Percentiles rank a stretch among this genome's conserved stretches.
phyloP scores from a whole-genome alignment of 1,284 basidiomycete genomes.

The Lentinus polychrous region DNA sequence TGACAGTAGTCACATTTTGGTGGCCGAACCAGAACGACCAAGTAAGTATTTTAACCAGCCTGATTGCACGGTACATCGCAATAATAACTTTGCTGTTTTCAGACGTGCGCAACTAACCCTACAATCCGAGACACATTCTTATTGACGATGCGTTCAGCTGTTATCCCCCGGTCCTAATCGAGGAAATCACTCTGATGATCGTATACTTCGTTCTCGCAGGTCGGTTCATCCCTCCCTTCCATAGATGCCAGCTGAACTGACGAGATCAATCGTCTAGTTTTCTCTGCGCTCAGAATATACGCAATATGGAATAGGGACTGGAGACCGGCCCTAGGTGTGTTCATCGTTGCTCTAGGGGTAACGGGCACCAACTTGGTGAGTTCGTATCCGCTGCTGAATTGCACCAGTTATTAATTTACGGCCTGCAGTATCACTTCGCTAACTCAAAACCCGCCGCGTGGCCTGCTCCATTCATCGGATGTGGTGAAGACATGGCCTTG shows the following conservation, averaged over 20 bases:
- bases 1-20: background rate
- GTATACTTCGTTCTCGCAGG: background rate
- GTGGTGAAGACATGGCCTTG: background rate
- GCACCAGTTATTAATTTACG: background rate
- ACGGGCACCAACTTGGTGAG: background rate
- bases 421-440: conserved; percentile 1
- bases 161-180: background rate
- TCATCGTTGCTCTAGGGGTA: background rate
- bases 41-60: background rate
- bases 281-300: conserved; percentile 1
- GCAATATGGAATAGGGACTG: conserved; percentile 1
- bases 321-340: background rate
- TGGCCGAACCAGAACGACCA: background rate
- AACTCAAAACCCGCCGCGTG: background rate
- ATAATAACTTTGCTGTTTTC: background rate
- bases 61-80: background rate
- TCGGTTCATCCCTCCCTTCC: background rate
- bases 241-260: background rate
- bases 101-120: background rate
- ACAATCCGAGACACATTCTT: background rate
- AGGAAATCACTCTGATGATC: conserved; percentile 1
- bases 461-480: conserved; percentile 1
- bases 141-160: background rate
- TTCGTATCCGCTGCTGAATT: background rate
- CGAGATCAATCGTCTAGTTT: background rate